Evolutionary conservation across 345 rosid genomes (phyloP).

Genomic region (Trapa bicornis): DNA sequence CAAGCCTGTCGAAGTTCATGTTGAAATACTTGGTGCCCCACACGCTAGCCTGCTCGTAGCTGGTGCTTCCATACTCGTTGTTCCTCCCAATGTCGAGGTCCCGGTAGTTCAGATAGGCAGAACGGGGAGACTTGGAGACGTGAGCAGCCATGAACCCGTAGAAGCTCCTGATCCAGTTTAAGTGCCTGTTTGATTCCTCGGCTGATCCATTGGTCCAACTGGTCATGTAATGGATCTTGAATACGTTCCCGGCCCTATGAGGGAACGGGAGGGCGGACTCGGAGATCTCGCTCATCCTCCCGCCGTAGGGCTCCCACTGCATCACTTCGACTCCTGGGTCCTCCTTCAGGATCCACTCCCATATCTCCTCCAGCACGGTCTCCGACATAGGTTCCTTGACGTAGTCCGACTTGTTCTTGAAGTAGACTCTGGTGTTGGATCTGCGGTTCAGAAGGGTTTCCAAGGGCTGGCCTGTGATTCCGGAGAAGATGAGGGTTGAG

Average conservation of each 20-base stretch:
- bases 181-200: slow-evolving; percentile 1
- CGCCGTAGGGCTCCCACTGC: slow-evolving; percentile 13
- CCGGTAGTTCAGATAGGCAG: slow-evolving; percentile 19
- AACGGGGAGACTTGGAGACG: slow-evolving; percentile 18
- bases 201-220: neutral
- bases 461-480: slow-evolving; percentile 2
- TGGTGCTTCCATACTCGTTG: slow-evolving; percentile 9
- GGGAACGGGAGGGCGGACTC: slow-evolving; percentile 21
- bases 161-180: slow-evolving; percentile 20
- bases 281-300: slow-evolving; percentile 20
- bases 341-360: slow-evolving; percentile 10
- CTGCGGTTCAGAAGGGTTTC: slow-evolving; percentile 13
- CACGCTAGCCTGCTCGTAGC: slow-evolving; percentile 16
- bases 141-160: slow-evolving; percentile 15
- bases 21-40: slow-evolving; percentile 25
- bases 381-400: slow-evolving; percentile 17
- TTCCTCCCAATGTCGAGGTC: slow-evolving; percentile 24
- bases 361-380: slow-evolving; percentile 12
- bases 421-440: neutral
- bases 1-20: slow-evolving; percentile 18
- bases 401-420: slow-evolving; percentile 19
- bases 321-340: neutral
- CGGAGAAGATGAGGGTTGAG: slow-evolving; percentile 8
- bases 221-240: slow-evolving; percentile 1
- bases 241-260: slow-evolving; percentile 21